A percentile compares a stretch with the other conserved stretches of the same genome.
Evolutionary conservation across 306 rosid species (phyloP).

Genomic region (Citrullus mucosospermus): DNA sequence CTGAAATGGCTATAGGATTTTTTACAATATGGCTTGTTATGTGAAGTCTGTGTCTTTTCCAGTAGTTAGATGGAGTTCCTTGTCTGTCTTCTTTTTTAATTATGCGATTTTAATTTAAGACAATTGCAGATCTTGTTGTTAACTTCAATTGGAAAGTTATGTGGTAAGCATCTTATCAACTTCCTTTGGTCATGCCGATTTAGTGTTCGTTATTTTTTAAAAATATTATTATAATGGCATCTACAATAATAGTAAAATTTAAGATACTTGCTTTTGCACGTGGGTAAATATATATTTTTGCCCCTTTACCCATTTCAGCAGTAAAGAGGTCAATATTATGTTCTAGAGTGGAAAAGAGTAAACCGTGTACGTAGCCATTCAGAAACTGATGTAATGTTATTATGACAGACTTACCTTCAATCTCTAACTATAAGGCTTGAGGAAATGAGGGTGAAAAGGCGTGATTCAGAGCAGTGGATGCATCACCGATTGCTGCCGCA

Average conservation of each 20-base stretch:
- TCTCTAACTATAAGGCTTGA: slow-evolving; percentile 94
- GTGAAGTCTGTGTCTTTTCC: not conserved
- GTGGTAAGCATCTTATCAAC: not conserved
- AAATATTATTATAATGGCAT: not conserved
- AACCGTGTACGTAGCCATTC: not conserved
- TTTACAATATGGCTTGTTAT: not conserved
- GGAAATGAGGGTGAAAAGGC: slow-evolving; percentile 98
- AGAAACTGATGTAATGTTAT: slow-evolving; percentile 14
- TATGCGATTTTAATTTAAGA: not conserved
- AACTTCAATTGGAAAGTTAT: not conserved
- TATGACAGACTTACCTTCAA: slow-evolving; percentile 87
- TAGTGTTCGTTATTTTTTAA: not conserved
- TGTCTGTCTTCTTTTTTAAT: not conserved
- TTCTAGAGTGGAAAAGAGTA: not conserved
- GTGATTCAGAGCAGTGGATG: slow-evolving; percentile 99
- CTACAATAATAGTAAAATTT: not conserved
- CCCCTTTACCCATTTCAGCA: not conserved
- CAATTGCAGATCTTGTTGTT: not conserved
- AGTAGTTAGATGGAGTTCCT: not conserved
- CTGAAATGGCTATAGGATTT: not conserved
- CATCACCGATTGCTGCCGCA: slow-evolving; percentile 91
- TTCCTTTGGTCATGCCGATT: not conserved
- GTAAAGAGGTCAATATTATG: not conserved
- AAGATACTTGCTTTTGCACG: not conserved
- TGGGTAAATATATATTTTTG: not conserved